These are phyloP conservation scores for Paramecium sonneborni DNA, from an alignment of 73 alveolate species.

Conservation along the genomic window DNA sequence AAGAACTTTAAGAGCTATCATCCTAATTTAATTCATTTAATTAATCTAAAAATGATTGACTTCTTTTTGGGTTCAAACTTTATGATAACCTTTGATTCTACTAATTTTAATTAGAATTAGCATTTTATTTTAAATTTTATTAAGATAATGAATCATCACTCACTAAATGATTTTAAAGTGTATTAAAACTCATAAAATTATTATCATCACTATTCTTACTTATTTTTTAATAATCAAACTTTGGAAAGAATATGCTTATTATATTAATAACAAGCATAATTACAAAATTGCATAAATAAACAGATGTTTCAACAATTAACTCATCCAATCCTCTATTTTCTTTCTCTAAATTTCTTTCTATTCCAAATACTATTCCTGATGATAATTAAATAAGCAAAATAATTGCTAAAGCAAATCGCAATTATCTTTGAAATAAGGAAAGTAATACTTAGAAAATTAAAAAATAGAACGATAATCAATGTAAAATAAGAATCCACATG, in stretches of 20 bases:
- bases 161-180: not conserved
- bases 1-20: not conserved
- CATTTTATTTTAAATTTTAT: not conserved
- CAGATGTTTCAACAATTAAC: not conserved
- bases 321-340: not conserved
- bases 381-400: not conserved
- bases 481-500: not conserved
- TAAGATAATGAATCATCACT: not conserved
- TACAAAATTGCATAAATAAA: not conserved
- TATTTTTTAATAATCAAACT: not conserved
- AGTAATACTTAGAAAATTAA: not conserved
- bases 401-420: not conserved
- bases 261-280: not conserved
- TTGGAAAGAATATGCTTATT: slow-evolving; percentile 18
- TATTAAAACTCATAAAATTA: not conserved
- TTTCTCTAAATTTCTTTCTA: slow-evolving; percentile 18
- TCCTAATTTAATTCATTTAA: not conserved
- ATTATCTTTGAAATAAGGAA: not conserved
- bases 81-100: not conserved
- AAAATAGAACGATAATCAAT: not conserved
- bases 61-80: not conserved
- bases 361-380: slow-evolving; percentile 10
- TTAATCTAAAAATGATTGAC: not conserved
- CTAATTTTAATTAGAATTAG: not conserved
- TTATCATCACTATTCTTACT: not conserved